Evolutionary conservation across 805 yeast genomes (phyloP).

Genomic region (Yamadazyma takamatsuzukensis): DNA sequence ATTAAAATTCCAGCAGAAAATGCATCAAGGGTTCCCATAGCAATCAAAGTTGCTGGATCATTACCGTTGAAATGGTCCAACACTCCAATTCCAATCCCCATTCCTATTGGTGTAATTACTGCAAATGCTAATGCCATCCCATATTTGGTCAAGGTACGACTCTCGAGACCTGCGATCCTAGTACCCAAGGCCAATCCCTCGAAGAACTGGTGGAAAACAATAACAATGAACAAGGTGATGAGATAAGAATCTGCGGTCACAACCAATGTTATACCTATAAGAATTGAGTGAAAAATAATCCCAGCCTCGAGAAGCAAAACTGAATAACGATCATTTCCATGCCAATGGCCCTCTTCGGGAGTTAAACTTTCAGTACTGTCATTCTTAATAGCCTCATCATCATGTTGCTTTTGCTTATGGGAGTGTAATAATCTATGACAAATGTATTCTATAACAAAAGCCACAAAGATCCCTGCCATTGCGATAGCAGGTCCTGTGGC

Average conservation of each 20-base stretch:
- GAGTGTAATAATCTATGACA: conserved; percentile 11
- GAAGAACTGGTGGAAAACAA: conserved; percentile 29
- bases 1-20: conserved; percentile 31
- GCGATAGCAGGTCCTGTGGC: conserved; percentile 23
- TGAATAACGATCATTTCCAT: conserved; percentile 9
- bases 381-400: not conserved
- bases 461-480: conserved; percentile 26
- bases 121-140: conserved; percentile 20
- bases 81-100: conserved; percentile 30
- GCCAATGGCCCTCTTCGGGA: conserved; percentile 1
- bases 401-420: conserved; percentile 2
- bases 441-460: conserved; percentile 21
- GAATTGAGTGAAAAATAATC: conserved; percentile 28
- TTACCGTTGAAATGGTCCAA: conserved; percentile 25
- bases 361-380: conserved; percentile 1
- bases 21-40: conserved; percentile 30
- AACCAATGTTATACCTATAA: conserved; percentile 26
- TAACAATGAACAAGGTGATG: conserved; percentile 25
- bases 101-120: conserved; percentile 25
- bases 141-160: not conserved
- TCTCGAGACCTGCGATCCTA: conserved; percentile 16
- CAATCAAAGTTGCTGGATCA: conserved; percentile 25
- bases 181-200: conserved; percentile 30
- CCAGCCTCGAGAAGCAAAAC: conserved; percentile 22
- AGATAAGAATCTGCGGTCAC: conserved; percentile 28